Base-by-base conservation (phyloP, 73 alveolate species). In the Diophrys sp. region DNA sequence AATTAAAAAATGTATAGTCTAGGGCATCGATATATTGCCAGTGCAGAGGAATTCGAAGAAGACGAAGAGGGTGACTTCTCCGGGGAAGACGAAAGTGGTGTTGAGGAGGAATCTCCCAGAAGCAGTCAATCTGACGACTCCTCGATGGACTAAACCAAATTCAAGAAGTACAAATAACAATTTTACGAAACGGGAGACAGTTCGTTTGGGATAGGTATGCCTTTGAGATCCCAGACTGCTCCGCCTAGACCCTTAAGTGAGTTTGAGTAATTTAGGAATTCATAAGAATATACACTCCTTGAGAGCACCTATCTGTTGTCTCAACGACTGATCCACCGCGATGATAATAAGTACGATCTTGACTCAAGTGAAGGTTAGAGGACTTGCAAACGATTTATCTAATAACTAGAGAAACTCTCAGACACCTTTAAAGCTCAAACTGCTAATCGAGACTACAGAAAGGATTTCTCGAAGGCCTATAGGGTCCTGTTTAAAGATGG, bases 221-320 rank as follows among this genome's bases (percentile, higher is more conserved):
- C 89, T 8, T 33, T 81, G 28, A 26, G 98, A 54, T 90, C 93
- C 14, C 78, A 92, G n/a, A 90, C 98, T 26, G 98, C 98, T 32
- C 98, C 98, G 69, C 93, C 98, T 5, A 79, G 96, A 25, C 96
- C 98, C n/a, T 33, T 92, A 53, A 90, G 95, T 1, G 98, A 92
- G 33, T 70, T 92, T 18, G 98, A 92, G 78, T 95, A 92, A 78
- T 92, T 87, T 79, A 33, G 89, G 18, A 23, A 83, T 53, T 85
- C 88, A 55, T 73, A 84, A 57, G 98, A 92, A 23, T 92, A 81
- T 70, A 34, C 71, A 23, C 89, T 92, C 23, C 81, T 92, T 11
- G 98, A 92, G 80, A 82, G 87, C 33, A 88, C 96, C 14, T 86
- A 81, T 31, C 81, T 77, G 80, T 71, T 76, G 73, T 74, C 91